Conservation (phyloP, 2,329 filamentous ascomycete species). For the Calonectria honghensis region DNA sequence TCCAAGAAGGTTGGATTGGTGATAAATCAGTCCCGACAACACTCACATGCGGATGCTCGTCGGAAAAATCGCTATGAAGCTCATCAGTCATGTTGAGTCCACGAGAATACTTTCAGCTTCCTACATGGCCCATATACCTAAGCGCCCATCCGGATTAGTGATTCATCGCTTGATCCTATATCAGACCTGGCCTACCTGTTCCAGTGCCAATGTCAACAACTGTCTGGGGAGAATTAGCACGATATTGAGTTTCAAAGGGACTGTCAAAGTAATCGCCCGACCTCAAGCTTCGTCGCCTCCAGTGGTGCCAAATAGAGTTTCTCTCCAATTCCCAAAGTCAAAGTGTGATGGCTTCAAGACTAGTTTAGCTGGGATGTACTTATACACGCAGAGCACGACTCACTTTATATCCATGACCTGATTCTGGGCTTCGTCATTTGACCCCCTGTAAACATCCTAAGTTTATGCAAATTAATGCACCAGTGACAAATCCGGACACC, state of each 20-base stretch:
- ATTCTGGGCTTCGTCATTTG: slow-evolving; percentile 19
- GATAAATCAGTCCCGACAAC: slow-evolving; percentile 41
- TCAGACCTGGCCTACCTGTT: not conserved
- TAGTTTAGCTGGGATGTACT: not conserved
- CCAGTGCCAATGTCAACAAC: slow-evolving; percentile 31
- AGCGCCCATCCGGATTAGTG: not conserved
- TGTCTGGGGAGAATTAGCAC: not conserved
- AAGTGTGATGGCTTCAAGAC: slow-evolving; percentile 14
- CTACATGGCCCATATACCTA: slow-evolving; percentile 30
- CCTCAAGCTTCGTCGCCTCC: not conserved
- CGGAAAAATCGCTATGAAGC: slow-evolving; percentile 34
- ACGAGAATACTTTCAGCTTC: not conserved
- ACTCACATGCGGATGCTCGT: slow-evolving; percentile 26
- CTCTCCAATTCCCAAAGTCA: slow-evolving; percentile 4
- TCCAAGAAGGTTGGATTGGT: slow-evolving; percentile 38
- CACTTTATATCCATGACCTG: slow-evolving; percentile 19
- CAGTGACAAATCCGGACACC: not conserved
- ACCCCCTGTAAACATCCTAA: not conserved
- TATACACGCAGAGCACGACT: not conserved
- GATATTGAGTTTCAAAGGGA: too few species aligned
- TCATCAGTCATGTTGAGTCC: not conserved
- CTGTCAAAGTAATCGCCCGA: not conserved
- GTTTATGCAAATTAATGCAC: too few species aligned
- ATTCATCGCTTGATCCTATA: too few species aligned
- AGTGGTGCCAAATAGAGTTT: slow-evolving; percentile 21